phyloP scores from a whole-genome alignment of 257 asterid species.

The Scutellaria barbata region DNA sequence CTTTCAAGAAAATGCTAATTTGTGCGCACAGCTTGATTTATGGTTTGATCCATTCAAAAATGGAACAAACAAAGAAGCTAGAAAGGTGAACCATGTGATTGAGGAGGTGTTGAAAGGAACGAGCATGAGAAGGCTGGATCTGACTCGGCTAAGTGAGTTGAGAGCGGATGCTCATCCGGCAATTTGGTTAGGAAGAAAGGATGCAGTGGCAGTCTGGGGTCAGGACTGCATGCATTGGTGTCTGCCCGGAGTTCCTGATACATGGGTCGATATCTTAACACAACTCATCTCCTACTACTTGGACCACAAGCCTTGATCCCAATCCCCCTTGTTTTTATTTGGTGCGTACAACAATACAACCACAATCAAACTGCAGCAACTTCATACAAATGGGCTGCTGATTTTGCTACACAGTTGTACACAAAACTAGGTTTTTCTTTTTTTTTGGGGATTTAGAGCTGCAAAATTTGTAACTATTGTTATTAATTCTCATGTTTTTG shows the following conservation, averaged over 20 bases:
- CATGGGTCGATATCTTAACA: conserved; percentile 90
- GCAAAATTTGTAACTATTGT: not conserved
- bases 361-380: too few relatives aligned
- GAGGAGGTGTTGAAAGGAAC: conserved; percentile 61
- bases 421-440: too few relatives aligned
- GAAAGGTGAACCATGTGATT: conserved; percentile 64
- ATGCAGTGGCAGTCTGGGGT: conserved; percentile 91
- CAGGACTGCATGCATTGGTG: conserved; percentile 99
- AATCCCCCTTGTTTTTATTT: too few relatives aligned
- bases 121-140: conserved; percentile 59
- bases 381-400: too few relatives aligned
- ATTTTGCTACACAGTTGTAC: too few relatives aligned
- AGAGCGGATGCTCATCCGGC: conserved; percentile 98
- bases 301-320: conserved; percentile 34
- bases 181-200: conserved; percentile 90
- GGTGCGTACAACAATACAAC: too few relatives aligned
- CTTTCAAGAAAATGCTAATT: conserved; percentile 29
- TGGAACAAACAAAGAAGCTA: conserved; percentile 90
- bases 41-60: conserved; percentile 87
- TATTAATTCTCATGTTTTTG: not conserved
- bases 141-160: conserved; percentile 81
- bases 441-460: not conserved
- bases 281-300: conserved; percentile 58
- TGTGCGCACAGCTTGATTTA: conserved; percentile 69
- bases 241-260: conserved; percentile 94